Evolutionary conservation across 306 rosid genomes (phyloP).

Genomic region (Dalbergia oliveri): DNA sequence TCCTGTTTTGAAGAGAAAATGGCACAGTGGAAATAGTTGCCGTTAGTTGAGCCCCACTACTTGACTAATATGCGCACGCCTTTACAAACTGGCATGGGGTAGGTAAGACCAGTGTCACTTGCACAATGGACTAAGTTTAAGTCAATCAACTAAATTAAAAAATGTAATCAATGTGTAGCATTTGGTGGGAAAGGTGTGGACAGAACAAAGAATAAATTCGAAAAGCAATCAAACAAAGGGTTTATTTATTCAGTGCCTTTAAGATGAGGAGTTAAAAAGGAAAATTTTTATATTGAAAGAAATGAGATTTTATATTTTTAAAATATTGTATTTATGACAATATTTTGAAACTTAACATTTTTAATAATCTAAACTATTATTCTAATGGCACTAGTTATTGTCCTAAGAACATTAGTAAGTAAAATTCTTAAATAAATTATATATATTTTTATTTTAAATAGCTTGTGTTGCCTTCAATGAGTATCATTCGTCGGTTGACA

Average conservation of each 20-base stretch:
- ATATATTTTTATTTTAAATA: no score
- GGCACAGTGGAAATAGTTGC: neutral
- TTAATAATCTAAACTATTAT: no score
- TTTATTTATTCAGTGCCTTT: neutral
- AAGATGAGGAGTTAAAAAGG: no score
- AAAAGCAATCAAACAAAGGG: neutral
- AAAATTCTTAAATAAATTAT: no score
- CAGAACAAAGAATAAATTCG: neutral
- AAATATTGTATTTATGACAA: no score
- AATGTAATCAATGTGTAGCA: neutral
- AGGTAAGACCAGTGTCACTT: neutral
- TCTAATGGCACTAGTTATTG: no score
- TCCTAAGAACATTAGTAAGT: no score
- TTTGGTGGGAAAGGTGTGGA: neutral
- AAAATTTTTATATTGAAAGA: no score
- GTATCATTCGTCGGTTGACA: neutral
- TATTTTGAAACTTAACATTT: no score
- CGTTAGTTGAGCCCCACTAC: neutral
- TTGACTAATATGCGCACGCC: neutral
- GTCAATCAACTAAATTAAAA: neutral
- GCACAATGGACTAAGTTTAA: neutral
- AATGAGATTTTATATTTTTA: no score
- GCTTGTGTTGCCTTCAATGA: neutral
- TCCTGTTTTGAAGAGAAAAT: neutral
- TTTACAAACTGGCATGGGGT: slow-evolving; percentile 41